Base-by-base conservation (phyloP, 768 basidiomycete genomes). In the Lepiota venenata region DNA sequence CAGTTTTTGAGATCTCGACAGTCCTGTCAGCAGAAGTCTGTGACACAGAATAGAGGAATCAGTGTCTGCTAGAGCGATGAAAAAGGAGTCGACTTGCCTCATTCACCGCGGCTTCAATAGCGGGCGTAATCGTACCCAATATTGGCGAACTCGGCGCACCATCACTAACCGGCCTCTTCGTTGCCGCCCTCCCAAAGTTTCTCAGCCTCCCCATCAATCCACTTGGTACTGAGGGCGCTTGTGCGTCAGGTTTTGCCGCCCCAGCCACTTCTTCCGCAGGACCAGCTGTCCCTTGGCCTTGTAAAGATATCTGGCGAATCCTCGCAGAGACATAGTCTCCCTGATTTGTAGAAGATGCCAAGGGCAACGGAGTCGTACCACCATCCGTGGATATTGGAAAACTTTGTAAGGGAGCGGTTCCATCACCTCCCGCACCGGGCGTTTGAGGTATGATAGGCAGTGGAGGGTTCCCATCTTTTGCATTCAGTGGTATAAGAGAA, bases 201-300 rank as follows among this genome's bases (percentile, higher is more conserved):
- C 85, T 90, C 55, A 94, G 68, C 57, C 88, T 80, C 0, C 91
- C 89, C 80, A 95, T 94, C 50, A 94, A 68, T 1, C 88, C 80
- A 20, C 75, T 68, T 4, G 86, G 82, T 3, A 80, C 82, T 50
- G 61, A 73, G 0, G 82, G 79, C 2, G 76, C 79, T 22, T 73
- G 66, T 5, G 73, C 21, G 36, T 56, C 52, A 11, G 45, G 47
- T 29, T 36, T 36, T 3, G 36, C 40, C 20, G 10, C 52, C 4
- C 40, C 55, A 25, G 46, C 35, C 45, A 52, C 27, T 21, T 50
- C 29, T 39, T 8, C 36, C 14, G 50, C 50, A 43, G 52, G 42
- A 58, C 58, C 56, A 2, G 71, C 63, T 21, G 71, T 67, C 14
- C 69, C 66, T 29, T 68, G 66, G 10, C 64, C 64, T 64, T 63